phyloP scores from a whole-genome alignment of 139 green algal genomes.

The Chlorella sp. region DNA sequence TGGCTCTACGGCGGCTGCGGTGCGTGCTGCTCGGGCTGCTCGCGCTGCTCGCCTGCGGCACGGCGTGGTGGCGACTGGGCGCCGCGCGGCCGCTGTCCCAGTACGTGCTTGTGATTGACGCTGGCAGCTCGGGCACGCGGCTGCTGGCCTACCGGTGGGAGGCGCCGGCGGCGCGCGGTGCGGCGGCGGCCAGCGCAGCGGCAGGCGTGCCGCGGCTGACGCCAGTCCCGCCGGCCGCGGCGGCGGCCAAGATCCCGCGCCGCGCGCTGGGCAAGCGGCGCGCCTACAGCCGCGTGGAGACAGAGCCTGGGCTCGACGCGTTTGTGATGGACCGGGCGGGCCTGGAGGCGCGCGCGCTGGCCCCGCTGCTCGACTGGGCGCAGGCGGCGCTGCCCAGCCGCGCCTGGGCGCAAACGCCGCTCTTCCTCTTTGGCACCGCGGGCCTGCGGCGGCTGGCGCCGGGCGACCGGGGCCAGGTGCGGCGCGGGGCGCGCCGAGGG shows the following conservation, averaged over 20 bases:
- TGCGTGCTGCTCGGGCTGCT: neutral
- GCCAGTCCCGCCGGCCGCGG: conserved; percentile 18
- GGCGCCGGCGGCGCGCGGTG: neutral
- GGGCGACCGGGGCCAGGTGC: no score
- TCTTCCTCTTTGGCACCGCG: conserved; percentile 81
- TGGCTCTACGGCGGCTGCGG: neutral
- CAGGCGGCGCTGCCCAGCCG: conserved; percentile 64
- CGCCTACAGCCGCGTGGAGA: conserved; percentile 87
- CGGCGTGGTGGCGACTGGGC: neutral
- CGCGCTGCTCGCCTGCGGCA: neutral
- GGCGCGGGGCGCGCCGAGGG: no score
- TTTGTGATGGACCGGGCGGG: conserved; percentile 45
- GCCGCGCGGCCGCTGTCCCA: neutral
- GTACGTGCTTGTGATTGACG: conserved; percentile 69
- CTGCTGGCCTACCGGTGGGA: conserved; percentile 47
- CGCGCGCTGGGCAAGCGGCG: conserved; percentile 31
- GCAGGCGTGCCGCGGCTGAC: conserved; percentile 6
- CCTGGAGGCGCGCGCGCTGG: conserved; percentile 10
- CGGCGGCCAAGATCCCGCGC: conserved; percentile 26
- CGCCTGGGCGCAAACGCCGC: conserved; percentile 42
- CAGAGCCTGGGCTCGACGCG: conserved; percentile 77
- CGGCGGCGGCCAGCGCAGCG: no score
- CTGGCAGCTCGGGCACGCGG: conserved; percentile 69
- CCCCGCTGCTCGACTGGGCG: conserved; percentile 83
- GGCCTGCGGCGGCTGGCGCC: conserved; percentile 72